Evolutionary conservation across 345 rosid genomes (phyloP).

Genomic region (Erodium maritimum): DNA sequence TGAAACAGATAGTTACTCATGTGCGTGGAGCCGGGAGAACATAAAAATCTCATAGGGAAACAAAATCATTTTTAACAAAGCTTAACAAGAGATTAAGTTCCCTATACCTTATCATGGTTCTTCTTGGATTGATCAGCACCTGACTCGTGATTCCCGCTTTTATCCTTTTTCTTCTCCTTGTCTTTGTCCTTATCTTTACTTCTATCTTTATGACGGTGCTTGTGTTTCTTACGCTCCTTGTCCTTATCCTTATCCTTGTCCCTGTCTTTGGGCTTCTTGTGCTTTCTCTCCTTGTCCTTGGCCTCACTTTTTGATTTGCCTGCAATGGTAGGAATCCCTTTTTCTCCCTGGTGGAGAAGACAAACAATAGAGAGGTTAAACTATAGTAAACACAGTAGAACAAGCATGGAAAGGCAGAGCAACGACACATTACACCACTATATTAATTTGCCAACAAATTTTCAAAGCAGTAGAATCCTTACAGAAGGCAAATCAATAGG

Average conservation of each 20-base stretch:
- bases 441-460: background rate
- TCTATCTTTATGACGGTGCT: conserved; percentile 72
- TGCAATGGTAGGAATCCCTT: conserved; percentile 69
- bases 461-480: conserved; percentile 18
- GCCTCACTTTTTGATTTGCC: conserved; percentile 64
- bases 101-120: conserved; percentile 80
- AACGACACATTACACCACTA: background rate
- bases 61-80: conserved; percentile 18
- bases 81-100: conserved; percentile 12
- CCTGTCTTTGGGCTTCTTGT: conserved; percentile 73
- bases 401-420: background rate
- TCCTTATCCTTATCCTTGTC: conserved; percentile 85
- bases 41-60: no score
- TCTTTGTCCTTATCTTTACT: conserved; percentile 76
- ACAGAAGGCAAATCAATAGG: conserved; percentile 59
- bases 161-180: conserved; percentile 75
- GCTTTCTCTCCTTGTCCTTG: conserved; percentile 86
- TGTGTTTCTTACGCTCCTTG: conserved; percentile 61
- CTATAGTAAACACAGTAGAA: background rate
- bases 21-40: background rate
- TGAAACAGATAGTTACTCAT: background rate
- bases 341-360: conserved; percentile 44
- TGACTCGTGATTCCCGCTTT: conserved; percentile 68
- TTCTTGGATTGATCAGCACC: conserved; percentile 70
- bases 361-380: background rate